Conservation (phyloP, 257 asterid species). For the Przewalskia tangutica region DNA sequence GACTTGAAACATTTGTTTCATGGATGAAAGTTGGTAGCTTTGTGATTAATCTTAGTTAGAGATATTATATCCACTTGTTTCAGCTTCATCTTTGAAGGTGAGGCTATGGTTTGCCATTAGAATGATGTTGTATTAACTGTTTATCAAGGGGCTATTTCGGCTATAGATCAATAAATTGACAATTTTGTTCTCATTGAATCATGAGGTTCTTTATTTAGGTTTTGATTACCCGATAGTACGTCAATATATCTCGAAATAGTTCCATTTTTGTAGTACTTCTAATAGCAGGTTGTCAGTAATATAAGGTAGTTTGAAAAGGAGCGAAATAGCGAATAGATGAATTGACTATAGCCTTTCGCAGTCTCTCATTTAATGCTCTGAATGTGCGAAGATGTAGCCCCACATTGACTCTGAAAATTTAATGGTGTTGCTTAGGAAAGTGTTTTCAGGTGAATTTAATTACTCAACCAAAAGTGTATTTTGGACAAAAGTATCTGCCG, state of each 20-base stretch:
- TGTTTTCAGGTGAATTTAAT: background rate
- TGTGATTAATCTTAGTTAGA: background rate
- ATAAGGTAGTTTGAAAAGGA: background rate
- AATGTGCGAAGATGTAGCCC: background rate
- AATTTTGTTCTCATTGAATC: background rate
- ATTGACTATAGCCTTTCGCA: background rate
- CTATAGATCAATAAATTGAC: background rate
- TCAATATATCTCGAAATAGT: background rate
- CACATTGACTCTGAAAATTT: background rate
- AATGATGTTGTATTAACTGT: background rate
- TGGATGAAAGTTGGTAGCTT: background rate
- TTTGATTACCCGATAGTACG: background rate
- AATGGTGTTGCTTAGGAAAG: background rate
- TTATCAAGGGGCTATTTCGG: background rate
- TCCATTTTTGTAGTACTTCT: background rate
- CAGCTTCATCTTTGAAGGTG: background rate
- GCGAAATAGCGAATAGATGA: background rate
- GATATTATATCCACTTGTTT: background rate
- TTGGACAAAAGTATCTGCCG: background rate
- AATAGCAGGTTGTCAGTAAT: background rate
- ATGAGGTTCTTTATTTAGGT: background rate
- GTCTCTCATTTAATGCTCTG: background rate
- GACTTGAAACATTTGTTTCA: background rate
- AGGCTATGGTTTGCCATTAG: background rate
- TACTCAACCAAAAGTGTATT: background rate